Evolutionary conservation across 345 rosid species (phyloP), one percentile per base, ranked within the genome.

Genomic region (Salix udensis): DNA sequence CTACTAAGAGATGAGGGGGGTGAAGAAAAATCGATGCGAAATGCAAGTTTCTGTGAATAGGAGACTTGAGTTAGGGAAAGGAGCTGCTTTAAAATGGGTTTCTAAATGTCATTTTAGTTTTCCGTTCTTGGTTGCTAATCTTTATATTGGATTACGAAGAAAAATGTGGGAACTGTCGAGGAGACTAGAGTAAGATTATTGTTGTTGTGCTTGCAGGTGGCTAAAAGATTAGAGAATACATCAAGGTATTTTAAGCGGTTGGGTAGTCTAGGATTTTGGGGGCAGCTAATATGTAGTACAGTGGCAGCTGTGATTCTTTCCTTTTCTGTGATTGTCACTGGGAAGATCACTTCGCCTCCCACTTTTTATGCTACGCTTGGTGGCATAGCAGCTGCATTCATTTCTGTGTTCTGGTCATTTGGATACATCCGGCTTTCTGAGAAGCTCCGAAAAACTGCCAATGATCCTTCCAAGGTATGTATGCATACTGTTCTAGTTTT

Each of bases 331-430:
- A 89, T 88, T 71, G 76, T 90, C 24, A 91, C 97, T 1, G 98
- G 98, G 81, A 92, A 87, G 82, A 82, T 93, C n/a, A 78, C 92
- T 15, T 92, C 98, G 0, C 98, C 98, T 26, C 83, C 90, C 30
- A 91, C 93, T 0, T 96, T 96, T 80, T 96, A 94, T 75, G 90
- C 97, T 12, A 96, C 99, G 31, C 84, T 95, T 7, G 94, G 88
- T 42, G 98, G 98, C 50, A 96, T 94, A 37, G 98, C 88, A 5
- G 99, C 99, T 60, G 87, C 93, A 0, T 96, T 94, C 81, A 85
- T 94, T 64, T 96, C 99, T 0, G 89, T 96, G 48, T 96, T 96
- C 76, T 96, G 96, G 97, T 96, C 99, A 2, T 96, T 94, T 78
- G 97, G 97, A 21, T 92, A 96, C 74, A 90, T 96, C 74, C 87